A percentile compares a stretch with the other conserved stretches of the same genome.
Evolutionary conservation across 164 flowering plant genomes (phyloP).

Genomic region (Litsea cubeba): DNA sequence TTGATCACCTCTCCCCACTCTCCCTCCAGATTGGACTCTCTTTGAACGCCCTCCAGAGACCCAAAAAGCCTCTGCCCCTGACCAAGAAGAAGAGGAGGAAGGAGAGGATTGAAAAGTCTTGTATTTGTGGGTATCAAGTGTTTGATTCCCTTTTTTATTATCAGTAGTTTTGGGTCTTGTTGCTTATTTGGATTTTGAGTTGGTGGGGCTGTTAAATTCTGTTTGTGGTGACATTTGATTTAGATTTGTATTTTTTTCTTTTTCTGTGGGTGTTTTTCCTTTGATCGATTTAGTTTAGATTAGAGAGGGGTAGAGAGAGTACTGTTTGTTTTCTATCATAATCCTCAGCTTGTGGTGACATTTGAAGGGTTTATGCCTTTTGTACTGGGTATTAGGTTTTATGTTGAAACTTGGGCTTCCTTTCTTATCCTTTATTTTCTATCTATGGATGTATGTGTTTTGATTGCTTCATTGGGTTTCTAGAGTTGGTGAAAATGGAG

Average conservation of each 20-base stretch:
- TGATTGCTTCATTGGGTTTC: too few species aligned
- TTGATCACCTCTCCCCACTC: constrained; percentile 73
- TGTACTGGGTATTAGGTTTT: background rate
- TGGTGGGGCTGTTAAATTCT: background rate
- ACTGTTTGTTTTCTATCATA: too few species aligned
- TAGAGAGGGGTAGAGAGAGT: too few species aligned
- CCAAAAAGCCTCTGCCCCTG: background rate
- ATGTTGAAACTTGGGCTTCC: background rate
- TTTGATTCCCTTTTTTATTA: background rate
- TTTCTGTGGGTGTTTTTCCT: background rate
- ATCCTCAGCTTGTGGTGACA: background rate
- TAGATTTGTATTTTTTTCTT: background rate
- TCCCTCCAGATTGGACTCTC: constrained; percentile 80
- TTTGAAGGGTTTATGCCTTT: background rate
- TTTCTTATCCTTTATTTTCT: background rate
- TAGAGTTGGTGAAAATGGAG: too few species aligned
- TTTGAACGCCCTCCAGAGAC: background rate
- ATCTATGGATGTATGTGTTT: too few species aligned
- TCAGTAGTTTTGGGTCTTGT: background rate
- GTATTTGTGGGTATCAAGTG: background rate
- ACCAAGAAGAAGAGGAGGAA: background rate
- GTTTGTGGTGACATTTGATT: background rate
- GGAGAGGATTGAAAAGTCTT: background rate
- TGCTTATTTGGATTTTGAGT: background rate
- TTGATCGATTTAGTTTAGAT: background rate